A percentile compares a stretch with the other conserved stretches of the same genome.
These are phyloP conservation scores for Hypoxylon crocopeplum DNA, from an alignment of 495 filamentous ascomycete species.

Conservation along the genomic window DNA sequence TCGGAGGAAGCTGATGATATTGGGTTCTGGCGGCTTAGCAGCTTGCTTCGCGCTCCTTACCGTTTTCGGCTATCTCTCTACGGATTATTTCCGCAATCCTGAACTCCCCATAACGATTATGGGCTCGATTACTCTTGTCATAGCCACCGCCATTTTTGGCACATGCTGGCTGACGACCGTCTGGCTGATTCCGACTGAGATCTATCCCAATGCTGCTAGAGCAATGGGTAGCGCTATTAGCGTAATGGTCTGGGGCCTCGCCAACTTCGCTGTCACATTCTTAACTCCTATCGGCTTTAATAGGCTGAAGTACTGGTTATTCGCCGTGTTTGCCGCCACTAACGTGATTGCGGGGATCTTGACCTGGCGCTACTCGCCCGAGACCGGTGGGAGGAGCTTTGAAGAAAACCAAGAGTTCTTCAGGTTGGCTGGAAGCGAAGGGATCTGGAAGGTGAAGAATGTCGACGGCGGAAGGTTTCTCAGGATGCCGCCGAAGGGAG, in stretches of 20 bases:
- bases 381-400: constrained; percentile 60
- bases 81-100: constrained; percentile 40
- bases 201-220: constrained; percentile 60
- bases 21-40: constrained; percentile 52
- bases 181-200: constrained; percentile 67
- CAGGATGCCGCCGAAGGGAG: constrained; percentile 48
- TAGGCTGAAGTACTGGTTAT: constrained; percentile 61
- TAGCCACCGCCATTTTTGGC: constrained; percentile 63
- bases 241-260: constrained; percentile 64
- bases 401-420: constrained; percentile 66
- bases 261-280: constrained; percentile 63
- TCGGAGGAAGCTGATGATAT: constrained; percentile 58
- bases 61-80: constrained; percentile 47
- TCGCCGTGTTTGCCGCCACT: constrained; percentile 59
- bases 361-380: constrained; percentile 59
- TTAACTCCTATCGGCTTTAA: constrained; percentile 64
- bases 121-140: constrained; percentile 53
- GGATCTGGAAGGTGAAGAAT: constrained; percentile 56
- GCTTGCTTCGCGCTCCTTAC: constrained; percentile 55
- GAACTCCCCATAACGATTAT: constrained; percentile 50
- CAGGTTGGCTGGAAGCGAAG: constrained; percentile 50
- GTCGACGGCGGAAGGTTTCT: constrained; percentile 55
- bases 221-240: constrained; percentile 60
- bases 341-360: constrained; percentile 60
- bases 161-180: constrained; percentile 63